Percentiles rank a stretch among this genome's conserved stretches.
phyloP scores from a whole-genome alignment of 257 asterid species.

The Solanum sparsipilum region DNA sequence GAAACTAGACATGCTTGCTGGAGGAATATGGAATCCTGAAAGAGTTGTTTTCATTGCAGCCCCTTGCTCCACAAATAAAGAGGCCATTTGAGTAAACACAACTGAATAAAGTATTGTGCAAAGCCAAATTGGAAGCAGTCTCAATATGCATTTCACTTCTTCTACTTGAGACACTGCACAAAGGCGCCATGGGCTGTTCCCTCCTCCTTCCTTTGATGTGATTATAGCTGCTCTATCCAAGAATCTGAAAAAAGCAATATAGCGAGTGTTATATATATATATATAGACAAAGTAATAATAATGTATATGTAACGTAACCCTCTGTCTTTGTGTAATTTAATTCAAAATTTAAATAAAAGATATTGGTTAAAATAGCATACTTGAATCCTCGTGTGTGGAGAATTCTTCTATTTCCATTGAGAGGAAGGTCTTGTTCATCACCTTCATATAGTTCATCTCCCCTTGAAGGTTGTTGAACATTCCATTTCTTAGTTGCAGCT shows the following conservation, averaged over 20 bases:
- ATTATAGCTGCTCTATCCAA: conserved; percentile 62
- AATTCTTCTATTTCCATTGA: conserved; percentile 47
- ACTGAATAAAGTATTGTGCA: conserved; percentile 94
- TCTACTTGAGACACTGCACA: conserved; percentile 82
- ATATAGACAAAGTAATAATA: background rate
- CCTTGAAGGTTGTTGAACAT: conserved; percentile 18
- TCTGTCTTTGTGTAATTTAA: too few species aligned
- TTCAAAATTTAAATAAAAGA: too few species aligned
- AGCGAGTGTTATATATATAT: background rate
- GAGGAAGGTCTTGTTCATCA: conserved; percentile 33
- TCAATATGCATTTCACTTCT: conserved; percentile 76
- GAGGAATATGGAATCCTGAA: conserved; percentile 73
- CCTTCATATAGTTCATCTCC: conserved; percentile 46
- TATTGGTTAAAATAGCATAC: conserved; percentile 17
- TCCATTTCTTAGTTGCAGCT: conserved; percentile 67
- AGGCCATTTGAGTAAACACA: conserved; percentile 91
- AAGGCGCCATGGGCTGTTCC: conserved; percentile 42
- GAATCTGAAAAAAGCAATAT: conserved; percentile 4
- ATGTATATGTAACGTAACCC: too few species aligned
- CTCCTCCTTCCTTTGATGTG: conserved; percentile 14
- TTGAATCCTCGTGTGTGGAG: conserved; percentile 70
- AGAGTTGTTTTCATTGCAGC: conserved; percentile 76
- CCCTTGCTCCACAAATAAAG: conserved; percentile 87
- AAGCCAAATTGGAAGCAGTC: conserved; percentile 88
- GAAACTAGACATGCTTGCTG: conserved; percentile 94